Base-by-base conservation (phyloP, 2,329 filamentous ascomycete genomes). In the Sporothrix globosa region DNA sequence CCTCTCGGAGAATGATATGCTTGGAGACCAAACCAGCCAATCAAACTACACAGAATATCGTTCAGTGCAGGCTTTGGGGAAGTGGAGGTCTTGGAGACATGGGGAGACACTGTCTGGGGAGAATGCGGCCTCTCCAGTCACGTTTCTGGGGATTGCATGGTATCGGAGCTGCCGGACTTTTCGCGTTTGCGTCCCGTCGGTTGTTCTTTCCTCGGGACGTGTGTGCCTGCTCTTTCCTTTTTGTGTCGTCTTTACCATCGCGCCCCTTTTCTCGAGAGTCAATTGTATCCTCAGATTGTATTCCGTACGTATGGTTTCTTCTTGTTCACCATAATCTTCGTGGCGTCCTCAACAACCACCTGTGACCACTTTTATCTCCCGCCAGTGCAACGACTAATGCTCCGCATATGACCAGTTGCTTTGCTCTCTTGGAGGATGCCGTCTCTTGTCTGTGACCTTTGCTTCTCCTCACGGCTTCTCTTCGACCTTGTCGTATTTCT, bases 1-100 rank as follows among this genome's bases (percentile, higher is more conserved):
- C 30, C 24, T 67, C n/a, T 56, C 50, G 65, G 50, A 67, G 63
- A 66, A 52, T 52, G 27, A 24, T 21, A 52, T 39, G 58, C 58
- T 21, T 65, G 44, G 46, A 30, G 24, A 24, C n/a, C 17, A 50
- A 66, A 5, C 5, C 1, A 52, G 6, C 63, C 63, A 66, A 66
- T 66, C 46, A 50, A 13, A 66, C 19, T 34, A 66, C 63, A 66
- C 63, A 52, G 50, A 41, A 21, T 53, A n/a, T 50, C 24, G 46
- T 13, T 13, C 9, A 6, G 61, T 66, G 24, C 24, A 34, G 61
- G 34, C 61, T 30, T 48, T 63, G 39, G 60, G 60, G 60, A 63
- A 48, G 41, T 63, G 60, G 60, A 48, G 60, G 21, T 24, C 58
- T 63, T 65, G 60, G 41, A n/a, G 60, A 65, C 14, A 17, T 48